Base-by-base conservation (phyloP, 257 asterid species). In the Ligustrum vulgare region DNA sequence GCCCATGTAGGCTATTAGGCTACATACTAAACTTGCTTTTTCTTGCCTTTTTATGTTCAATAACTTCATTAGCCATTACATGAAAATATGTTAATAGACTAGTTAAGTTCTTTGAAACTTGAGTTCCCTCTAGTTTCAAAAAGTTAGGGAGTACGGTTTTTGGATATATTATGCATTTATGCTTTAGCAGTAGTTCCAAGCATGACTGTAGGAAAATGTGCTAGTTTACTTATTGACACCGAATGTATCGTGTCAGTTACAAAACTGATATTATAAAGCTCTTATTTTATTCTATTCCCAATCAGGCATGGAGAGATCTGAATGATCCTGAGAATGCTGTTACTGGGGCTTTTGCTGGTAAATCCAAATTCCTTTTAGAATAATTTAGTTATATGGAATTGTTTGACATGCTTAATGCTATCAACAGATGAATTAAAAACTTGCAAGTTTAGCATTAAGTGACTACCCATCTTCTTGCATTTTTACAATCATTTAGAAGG, bases 311-410 rank as follows among this genome's bases (percentile, higher is more conserved):
- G 86, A 94, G 98, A 84, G 98, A 94, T 73, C 84, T 94, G 75
- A 88, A 89, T 63, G 98, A 88, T 87, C 95, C 93, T 70, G 98
- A 94, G 79, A 94, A 87, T 85, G 96, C 98, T 54, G 77, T 90
- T 35, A 84, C 91, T 20, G 98, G 98, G 64, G 97, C 98, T 51
- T 94, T 94, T 86, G 93, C 98, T 37, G 98, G 98, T 94, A 86
- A 83, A n/a, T 32, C 82, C 49, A 35, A 25, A 10, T 10, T 34
- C 67, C n/a, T 39, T 65, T 68, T 28, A 23, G 33, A 28, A 31
- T 12, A 15, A 0, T 43, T 45, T 3, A 39, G 15, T 43, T 72
- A 12, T 12, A 32, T 41, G 41, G 45, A 5, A 6, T 64, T 35
- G 16, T 58, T 73, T 35, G 37, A 60, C 25, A n/a, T 6, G 11